phyloP scores from a whole-genome alignment of 1,284 basidiomycete genomes.

The Albatrellus sp. region DNA sequence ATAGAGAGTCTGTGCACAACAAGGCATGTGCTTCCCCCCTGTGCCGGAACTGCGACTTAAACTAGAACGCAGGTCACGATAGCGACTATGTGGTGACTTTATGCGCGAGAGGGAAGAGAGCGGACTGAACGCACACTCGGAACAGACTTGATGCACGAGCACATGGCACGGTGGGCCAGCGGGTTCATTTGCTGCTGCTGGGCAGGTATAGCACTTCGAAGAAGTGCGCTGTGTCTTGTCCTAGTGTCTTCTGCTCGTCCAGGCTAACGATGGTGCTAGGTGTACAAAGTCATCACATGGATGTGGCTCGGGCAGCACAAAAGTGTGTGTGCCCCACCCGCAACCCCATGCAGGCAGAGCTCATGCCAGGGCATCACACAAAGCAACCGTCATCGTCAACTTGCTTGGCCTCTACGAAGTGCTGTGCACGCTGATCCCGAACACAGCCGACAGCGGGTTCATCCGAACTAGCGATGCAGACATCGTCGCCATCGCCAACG shows the following conservation, averaged over 20 bases:
- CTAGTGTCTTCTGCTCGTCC: background rate
- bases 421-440: slow-evolving; percentile 59
- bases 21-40: too few relatives aligned
- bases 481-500: slow-evolving; percentile 63
- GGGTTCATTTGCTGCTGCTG: slow-evolving; percentile 81
- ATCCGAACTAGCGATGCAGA: slow-evolving; percentile 48
- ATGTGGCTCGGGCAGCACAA: slow-evolving; percentile 81
- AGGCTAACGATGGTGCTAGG: slow-evolving; percentile 23
- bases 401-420: slow-evolving; percentile 73
- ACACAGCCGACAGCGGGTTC: slow-evolving; percentile 63
- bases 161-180: slow-evolving; percentile 72
- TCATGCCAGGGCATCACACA: background rate
- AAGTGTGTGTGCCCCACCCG: slow-evolving; percentile 45
- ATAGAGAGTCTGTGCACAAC: too few relatives aligned
- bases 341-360: slow-evolving; percentile 1
- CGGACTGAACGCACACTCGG: too few relatives aligned
- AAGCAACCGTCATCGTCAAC: slow-evolving; percentile 76
- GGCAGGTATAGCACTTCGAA: slow-evolving; percentile 92
- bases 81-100: too few relatives aligned
- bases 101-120: too few relatives aligned
- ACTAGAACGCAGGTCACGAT: too few relatives aligned
- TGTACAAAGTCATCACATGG: slow-evolving; percentile 88
- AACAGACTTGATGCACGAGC: slow-evolving; percentile 87
- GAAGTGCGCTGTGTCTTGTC: slow-evolving; percentile 39
- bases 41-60: too few relatives aligned